Evolutionary conservation across 225 moss, liverwort and hornwort genomes (phyloP).

Genomic region (Straminergon stramineum): DNA sequence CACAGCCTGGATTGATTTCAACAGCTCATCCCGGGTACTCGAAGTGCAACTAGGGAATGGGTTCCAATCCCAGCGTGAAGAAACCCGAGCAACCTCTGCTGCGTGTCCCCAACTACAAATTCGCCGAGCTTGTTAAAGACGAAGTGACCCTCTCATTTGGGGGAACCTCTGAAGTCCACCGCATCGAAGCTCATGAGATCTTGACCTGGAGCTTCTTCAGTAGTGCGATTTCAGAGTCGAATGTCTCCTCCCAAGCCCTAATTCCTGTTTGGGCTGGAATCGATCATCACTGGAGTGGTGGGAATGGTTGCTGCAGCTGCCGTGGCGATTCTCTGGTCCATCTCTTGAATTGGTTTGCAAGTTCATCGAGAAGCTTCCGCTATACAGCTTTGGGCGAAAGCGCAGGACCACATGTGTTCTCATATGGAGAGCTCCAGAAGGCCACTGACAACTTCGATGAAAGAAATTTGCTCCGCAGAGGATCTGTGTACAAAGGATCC

Average conservation of each 20-base stretch:
- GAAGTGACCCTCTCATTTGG: not conserved
- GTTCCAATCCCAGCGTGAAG: not conserved
- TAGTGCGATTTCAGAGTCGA: not conserved
- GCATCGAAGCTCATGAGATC: not conserved
- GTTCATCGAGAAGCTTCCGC: too few relatives aligned
- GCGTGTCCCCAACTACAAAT: not conserved
- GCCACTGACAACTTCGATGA: not conserved
- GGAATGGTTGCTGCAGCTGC: not conserved
- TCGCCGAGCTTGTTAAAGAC: not conserved
- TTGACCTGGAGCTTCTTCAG: not conserved
- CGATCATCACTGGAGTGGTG: not conserved
- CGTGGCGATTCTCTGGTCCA: not conserved
- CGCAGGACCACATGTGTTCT: not conserved
- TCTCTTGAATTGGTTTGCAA: not conserved
- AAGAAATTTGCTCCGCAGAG: not conserved
- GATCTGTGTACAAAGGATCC: slow-evolving; percentile 8
- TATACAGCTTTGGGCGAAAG: not conserved
- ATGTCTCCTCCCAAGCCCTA: too few relatives aligned
- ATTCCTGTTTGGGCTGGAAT: not conserved
- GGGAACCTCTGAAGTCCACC: not conserved
- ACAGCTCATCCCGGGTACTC: not conserved
- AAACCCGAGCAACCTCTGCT: not conserved
- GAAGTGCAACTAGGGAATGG: not conserved
- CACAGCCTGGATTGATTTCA: not conserved
- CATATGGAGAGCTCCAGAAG: not conserved